phyloP scores from a whole-genome alignment of 1,284 basidiomycete species.

The Cystobasidium sp. region DNA sequence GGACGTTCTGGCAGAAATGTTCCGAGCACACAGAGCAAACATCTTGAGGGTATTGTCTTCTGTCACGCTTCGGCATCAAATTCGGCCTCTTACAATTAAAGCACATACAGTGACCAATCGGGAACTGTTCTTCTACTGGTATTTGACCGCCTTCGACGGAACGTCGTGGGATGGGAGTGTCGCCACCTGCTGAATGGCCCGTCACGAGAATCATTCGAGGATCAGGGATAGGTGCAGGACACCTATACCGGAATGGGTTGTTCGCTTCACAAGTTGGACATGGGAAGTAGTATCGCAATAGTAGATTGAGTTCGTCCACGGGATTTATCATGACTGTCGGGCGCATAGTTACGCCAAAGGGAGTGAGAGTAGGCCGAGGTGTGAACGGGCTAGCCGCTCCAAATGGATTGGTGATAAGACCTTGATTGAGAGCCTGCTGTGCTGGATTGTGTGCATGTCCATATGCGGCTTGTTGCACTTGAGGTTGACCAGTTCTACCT shows the following conservation, averaged over 20 bases:
- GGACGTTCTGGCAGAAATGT: conserved; percentile 38
- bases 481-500: not conserved
- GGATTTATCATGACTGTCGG: conserved; percentile 41
- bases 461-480: not conserved
- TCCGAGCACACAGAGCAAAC: conserved; percentile 35
- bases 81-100: conserved; percentile 43
- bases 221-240: conserved; percentile 36
- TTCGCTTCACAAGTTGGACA: conserved; percentile 38
- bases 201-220: conserved; percentile 34
- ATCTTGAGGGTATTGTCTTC: conserved; percentile 41
- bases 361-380: conserved; percentile 18
- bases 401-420: conserved; percentile 26
- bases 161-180: conserved; percentile 21
- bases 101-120: conserved; percentile 27
- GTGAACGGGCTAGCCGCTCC: conserved; percentile 21
- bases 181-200: conserved; percentile 16
- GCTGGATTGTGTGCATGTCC: not conserved
- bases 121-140: conserved; percentile 30
- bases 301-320: conserved; percentile 41
- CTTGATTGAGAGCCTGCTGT: conserved; percentile 24
- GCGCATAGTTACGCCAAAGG: conserved; percentile 23
- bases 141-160: conserved; percentile 3
- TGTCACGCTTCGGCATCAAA: conserved; percentile 34
- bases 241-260: conserved; percentile 32
- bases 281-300: conserved; percentile 41